A percentile compares a stretch with the other conserved stretches of the same genome.
phyloP scores from a whole-genome alignment of 495 filamentous ascomycete genomes.

The Neurospora hispaniola region DNA sequence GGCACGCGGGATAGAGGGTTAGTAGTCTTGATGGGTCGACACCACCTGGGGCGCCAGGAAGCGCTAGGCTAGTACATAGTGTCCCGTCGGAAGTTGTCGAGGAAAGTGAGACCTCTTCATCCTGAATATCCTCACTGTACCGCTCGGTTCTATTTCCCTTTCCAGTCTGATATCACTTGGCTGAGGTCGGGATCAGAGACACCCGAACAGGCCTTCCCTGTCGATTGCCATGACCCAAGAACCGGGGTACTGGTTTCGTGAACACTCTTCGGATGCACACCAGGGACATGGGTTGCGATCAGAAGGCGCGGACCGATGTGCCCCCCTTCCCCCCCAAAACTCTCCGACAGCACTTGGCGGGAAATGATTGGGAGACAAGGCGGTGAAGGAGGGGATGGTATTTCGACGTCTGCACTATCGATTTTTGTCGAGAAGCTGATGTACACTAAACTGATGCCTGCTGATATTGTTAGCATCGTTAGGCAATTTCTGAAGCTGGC shows the following conservation, averaged over 20 bases:
- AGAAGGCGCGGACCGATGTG: not conserved
- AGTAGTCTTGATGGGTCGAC: not conserved
- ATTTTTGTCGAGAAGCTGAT: not conserved
- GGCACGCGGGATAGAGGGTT: not conserved
- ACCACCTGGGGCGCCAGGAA: not conserved
- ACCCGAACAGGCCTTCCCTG: constrained; percentile 27
- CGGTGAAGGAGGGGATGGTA: not conserved
- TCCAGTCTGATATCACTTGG: not conserved
- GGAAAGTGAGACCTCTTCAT: not conserved
- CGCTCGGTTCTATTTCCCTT: not conserved
- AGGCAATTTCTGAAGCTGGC: not conserved
- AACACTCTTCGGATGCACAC: constrained; percentile 6
- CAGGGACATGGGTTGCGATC: constrained; percentile 5
- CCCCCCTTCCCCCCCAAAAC: constrained; percentile 4
- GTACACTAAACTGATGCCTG: not conserved
- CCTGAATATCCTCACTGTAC: not conserved
- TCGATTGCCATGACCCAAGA: constrained; percentile 17
- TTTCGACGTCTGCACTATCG: not conserved
- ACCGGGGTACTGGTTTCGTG: constrained; percentile 4
- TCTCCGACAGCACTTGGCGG: constrained; percentile 3
- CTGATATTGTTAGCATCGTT: not conserved
- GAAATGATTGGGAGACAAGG: constrained; percentile 5
- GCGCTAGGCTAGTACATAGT: not conserved
- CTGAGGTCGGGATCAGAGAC: constrained; percentile 26
- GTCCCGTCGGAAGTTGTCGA: not conserved